Base-by-base conservation (phyloP, 2,329 filamentous ascomycete genomes). In the Simplicillium sp. region DNA sequence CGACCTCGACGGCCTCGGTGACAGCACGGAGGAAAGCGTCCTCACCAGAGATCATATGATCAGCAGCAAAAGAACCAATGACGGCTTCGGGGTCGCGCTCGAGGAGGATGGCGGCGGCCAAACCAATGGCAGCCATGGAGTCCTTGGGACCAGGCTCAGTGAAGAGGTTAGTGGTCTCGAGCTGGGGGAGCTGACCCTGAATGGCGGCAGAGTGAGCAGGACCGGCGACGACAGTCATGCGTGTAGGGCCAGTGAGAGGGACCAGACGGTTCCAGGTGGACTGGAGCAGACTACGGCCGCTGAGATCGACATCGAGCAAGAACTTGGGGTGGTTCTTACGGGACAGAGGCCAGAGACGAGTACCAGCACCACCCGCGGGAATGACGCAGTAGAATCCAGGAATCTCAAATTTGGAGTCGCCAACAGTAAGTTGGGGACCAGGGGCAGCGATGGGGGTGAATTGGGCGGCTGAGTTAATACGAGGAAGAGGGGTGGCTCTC, bases 281-380 rank as follows among this genome's bases (percentile, higher is more conserved):
- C 40, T 53, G 51, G 29, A 53, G 47, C 48, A 53, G 39, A 37
- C 50, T 52, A 45, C 45, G 50, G 16, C 51, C 51, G 8, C 46
- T 51, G 11, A 53, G 48, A 35, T 50, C 48, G 38, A 53, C 50
- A 31, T 53, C 51, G 29, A 53, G 44, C 37, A 53, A 45, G 34
- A 53, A 53, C 41, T 53, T 53, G 50, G 51, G 51, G 39, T 53
- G 51, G 34, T 53, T 51, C 46, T 53, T 49, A 20, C 51, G 50
- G 11, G 51, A 53, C 31, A 53, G 45, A 13, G 51, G 51, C 51
- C 51, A 53, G 13, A 53, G 47, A 42, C 51, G 51, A 41, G 51
- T 53, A 18, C 51, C 51, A 34, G 51, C 51, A 43, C 51, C 51
- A 36, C 51, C 51, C n/a, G 51, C 51, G 11, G 51, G 51, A 31